These are phyloP conservation scores for Trametes sp. DNA, from an alignment of 1,284 basidiomycete species.

Conservation along the genomic window DNA sequence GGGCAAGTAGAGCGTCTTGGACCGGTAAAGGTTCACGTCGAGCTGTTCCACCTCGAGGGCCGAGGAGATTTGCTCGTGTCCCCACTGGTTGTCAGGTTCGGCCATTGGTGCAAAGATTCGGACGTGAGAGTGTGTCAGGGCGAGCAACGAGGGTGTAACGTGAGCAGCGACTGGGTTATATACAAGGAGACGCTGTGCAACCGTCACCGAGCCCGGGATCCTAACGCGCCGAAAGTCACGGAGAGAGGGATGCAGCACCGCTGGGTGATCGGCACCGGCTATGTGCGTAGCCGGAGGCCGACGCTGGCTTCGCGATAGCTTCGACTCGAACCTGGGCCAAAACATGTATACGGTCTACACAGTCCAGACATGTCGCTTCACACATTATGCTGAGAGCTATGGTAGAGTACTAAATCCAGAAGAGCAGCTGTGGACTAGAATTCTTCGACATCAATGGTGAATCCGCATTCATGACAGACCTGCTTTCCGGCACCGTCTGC, in stretches of 20 bases:
- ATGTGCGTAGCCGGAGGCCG: constrained; percentile 6
- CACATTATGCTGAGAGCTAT: background rate
- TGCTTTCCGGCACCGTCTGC: constrained; percentile 68
- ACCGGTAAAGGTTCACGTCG: constrained; percentile 80
- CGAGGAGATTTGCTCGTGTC: constrained; percentile 64
- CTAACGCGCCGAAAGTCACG: background rate
- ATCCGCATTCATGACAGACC: constrained; percentile 86
- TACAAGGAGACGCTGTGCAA: constrained; percentile 2
- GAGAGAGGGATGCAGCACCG: background rate
- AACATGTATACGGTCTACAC: too few relatives aligned
- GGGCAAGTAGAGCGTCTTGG: constrained; percentile 76
- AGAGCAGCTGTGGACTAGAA: constrained; percentile 56
- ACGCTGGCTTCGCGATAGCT: background rate
- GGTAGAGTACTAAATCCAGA: background rate
- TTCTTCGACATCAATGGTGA: constrained; percentile 87
- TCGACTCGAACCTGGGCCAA: background rate
- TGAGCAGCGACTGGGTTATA: background rate
- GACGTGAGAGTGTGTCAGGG: background rate
- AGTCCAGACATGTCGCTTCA: too few relatives aligned
- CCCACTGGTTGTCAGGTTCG: constrained; percentile 6
- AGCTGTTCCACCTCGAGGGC: constrained; percentile 81
- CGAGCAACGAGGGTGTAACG: background rate
- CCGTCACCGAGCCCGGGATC: constrained; percentile 1
- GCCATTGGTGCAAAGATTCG: background rate
- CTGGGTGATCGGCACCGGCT: constrained; percentile 11